Evolutionary conservation across 305 asterid species (phyloP).

Genomic region (Nicotiana rustica): DNA sequence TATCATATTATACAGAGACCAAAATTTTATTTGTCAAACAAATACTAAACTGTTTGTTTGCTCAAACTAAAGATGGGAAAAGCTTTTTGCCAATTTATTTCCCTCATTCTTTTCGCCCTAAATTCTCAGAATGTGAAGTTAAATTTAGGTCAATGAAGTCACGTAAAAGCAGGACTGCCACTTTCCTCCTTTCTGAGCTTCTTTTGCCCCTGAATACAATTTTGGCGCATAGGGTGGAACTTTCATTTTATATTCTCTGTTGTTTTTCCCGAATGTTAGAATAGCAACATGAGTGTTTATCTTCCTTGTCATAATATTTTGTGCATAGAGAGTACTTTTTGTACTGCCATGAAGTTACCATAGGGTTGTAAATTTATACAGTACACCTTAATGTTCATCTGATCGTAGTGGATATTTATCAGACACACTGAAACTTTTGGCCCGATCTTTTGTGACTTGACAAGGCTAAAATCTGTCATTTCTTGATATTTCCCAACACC

Average conservation of each 20-base stretch:
- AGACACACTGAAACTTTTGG: too few species aligned
- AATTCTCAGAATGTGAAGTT: not conserved
- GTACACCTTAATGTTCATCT: too few species aligned
- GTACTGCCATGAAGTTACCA: too few species aligned
- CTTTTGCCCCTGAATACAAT: not conserved
- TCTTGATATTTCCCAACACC: too few species aligned
- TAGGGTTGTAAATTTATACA: too few species aligned
- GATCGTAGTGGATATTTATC: too few species aligned
- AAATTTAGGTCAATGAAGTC: conserved; percentile 3
- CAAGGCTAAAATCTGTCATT: too few species aligned
- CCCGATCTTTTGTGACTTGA: too few species aligned
- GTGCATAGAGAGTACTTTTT: too few species aligned
- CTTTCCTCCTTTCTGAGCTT: not conserved
- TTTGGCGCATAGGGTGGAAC: not conserved
- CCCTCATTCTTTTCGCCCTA: not conserved
- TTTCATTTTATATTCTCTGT: not conserved
- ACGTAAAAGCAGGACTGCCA: not conserved
- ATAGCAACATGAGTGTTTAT: not conserved
- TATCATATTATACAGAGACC: not conserved
- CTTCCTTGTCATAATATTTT: too few species aligned
- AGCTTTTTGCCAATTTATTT: not conserved
- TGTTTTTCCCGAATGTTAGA: not conserved
- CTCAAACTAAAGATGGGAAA: not conserved
- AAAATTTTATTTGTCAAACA: not conserved
- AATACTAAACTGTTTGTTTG: not conserved